These are phyloP conservation scores for Globisporangium viniferum DNA, from an alignment of 352 stramenopile species.

Conservation along the genomic window DNA sequence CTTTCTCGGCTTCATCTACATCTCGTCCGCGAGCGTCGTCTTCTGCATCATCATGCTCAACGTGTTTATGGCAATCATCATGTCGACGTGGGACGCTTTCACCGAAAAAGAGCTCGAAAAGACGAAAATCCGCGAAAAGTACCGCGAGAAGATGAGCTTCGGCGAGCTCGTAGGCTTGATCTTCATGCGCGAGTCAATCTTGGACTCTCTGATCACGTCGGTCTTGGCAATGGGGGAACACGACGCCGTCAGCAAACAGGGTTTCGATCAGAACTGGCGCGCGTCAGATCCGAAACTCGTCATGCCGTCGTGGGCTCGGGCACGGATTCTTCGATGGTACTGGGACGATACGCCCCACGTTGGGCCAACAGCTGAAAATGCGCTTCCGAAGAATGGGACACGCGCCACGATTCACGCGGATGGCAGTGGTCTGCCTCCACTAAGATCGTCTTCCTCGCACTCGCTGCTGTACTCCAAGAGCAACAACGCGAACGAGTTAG, in stretches of 20 bases:
- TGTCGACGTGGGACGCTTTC: conserved; percentile 68
- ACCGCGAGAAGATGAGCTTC: conserved; percentile 33
- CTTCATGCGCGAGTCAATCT: conserved; percentile 43
- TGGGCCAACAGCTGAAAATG: neutral
- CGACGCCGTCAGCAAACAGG: conserved; percentile 27
- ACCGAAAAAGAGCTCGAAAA: conserved; percentile 49
- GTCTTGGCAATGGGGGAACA: conserved; percentile 30
- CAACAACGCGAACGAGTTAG: neutral
- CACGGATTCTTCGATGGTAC: conserved; percentile 12
- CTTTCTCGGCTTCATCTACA: conserved; percentile 59
- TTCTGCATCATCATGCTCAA: conserved; percentile 84
- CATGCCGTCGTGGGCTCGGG: neutral
- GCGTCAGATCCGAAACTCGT: neutral
- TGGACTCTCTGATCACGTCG: conserved; percentile 51
- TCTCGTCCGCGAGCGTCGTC: conserved; percentile 58
- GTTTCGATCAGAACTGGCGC: conserved; percentile 44
- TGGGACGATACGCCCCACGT: conserved; percentile 11
- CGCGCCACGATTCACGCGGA: neutral
- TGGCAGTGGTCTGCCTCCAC: too few species aligned
- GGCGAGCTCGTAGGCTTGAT: conserved; percentile 35
- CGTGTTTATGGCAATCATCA: conserved; percentile 77
- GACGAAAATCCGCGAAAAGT: conserved; percentile 39
- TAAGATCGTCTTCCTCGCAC: neutral
- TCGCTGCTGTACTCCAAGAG: neutral
- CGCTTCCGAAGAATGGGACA: neutral